Evolutionary conservation across 2,329 filamentous ascomycete species (phyloP), one percentile per base, ranked within the genome.

Genomic region (Colletotrichum sp.): DNA sequence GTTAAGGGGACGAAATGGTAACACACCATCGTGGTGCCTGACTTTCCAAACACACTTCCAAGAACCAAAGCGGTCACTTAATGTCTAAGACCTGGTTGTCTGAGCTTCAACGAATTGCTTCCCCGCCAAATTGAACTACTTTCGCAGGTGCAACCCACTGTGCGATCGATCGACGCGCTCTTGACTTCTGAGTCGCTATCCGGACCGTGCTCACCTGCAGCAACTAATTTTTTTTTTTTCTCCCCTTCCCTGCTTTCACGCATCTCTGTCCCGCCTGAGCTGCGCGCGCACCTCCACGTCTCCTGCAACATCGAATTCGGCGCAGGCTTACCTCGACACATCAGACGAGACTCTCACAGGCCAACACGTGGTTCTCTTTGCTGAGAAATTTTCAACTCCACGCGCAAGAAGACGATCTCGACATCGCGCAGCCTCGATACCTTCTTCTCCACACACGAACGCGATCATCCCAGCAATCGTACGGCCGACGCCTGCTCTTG

Each of bases 151-250:
- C 65, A 36, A 67, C 55, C 52, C 64, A 65, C 55, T 21, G 39
- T 32, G 63, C 36, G 60, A 66, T 67, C 36, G 44, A 67, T 24
- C 66, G 24, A 63, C 71, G 26, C 62, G 62, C 28, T 68, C 59
- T 62, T 12, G 68, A 62, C 28, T 66, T 72, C 49, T 34, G 64
- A 64, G 63, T 75, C 69, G 73, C 69, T 34, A 30, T 60, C 30
- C 60, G 62, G 32, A 28, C 52, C 73, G 73, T 65, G 73, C 64
- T 66, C 71, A 57, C 28, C 69, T 69, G 72, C 69, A 67, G 64
- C 68, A 52, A 63, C 71, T 39, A 69, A 67, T 59, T 72, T 72
- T 75, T 75, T 67, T 44, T 63, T 39, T 1, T 32, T 32, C 21
- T 32, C 55, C n/a, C 59, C 44, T 52, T 65, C 44, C 44, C 21